Conservation (phyloP, 139 green algal genomes). For the Chloropicon primus region DNA sequence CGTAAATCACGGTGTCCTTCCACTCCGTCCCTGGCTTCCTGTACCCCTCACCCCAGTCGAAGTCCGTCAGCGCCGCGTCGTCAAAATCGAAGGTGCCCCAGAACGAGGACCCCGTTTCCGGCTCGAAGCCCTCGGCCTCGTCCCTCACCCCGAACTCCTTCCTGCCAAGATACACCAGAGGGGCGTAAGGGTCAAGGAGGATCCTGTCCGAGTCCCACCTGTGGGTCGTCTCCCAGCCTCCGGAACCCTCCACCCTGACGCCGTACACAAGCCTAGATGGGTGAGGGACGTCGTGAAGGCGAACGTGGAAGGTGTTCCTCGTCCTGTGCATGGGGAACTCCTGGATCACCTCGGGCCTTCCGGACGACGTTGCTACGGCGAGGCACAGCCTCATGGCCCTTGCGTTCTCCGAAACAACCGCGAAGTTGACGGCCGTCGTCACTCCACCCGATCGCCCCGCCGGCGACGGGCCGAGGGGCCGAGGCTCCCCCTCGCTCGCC, state of each 20-base stretch:
- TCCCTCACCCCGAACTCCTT: constrained; percentile 55
- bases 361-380: background rate
- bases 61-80: constrained; percentile 26
- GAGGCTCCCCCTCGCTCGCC: background rate
- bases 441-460: background rate
- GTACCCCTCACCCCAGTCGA: constrained; percentile 20
- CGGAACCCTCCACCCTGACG: constrained; percentile 42
- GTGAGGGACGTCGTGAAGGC: constrained; percentile 41
- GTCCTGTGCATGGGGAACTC: constrained; percentile 20
- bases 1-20: constrained; percentile 89
- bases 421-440: background rate
- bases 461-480: background rate
- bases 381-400: background rate
- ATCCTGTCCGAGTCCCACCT: constrained; percentile 32
- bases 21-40: constrained; percentile 9
- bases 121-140: constrained; percentile 50
- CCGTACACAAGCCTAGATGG: constrained; percentile 52
- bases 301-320: constrained; percentile 59
- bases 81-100: constrained; percentile 72
- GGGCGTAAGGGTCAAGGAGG: constrained; percentile 76
- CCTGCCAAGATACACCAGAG: constrained; percentile 49
- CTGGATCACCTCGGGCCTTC: background rate
- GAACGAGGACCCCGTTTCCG: constrained; percentile 53
- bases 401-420: background rate
- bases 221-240: constrained; percentile 59